These are phyloP conservation scores for Rhizoctonia solani DNA, from an alignment of 1,284 basidiomycete genomes.

Conservation along the genomic window DNA sequence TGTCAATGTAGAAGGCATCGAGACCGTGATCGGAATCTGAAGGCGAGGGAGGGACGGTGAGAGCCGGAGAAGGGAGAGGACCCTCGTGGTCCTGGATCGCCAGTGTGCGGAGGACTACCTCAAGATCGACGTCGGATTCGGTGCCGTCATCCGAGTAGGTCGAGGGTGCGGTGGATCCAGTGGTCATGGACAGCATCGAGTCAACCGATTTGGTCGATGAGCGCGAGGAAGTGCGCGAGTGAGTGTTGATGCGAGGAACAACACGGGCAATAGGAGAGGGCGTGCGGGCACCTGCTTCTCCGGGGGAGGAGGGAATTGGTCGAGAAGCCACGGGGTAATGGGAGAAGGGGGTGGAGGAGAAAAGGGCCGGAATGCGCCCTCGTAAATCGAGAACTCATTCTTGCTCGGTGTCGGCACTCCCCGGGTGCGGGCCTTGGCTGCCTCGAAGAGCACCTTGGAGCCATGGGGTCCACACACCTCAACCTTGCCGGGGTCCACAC, in stretches of 20 bases:
- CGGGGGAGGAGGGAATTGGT: constrained; percentile 30
- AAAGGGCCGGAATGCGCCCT: constrained; percentile 22
- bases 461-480: constrained; percentile 28
- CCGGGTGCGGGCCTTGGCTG: constrained; percentile 13
- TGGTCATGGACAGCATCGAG: constrained; percentile 34
- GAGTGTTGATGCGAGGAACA: constrained; percentile 22
- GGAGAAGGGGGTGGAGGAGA: constrained; percentile 31
- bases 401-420: constrained; percentile 26
- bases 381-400: constrained; percentile 28
- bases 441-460: constrained; percentile 16
- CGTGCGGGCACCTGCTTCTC: constrained; percentile 12
- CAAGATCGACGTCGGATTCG: constrained; percentile 32
- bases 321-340: constrained; percentile 27
- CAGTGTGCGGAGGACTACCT: constrained; percentile 32
- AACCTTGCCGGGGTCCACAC: constrained; percentile 34
- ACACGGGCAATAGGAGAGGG: constrained; percentile 31
- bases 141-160: constrained; percentile 34
- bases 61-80: constrained; percentile 32
- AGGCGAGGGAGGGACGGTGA: constrained; percentile 32
- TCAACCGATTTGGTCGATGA: constrained; percentile 33
- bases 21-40: constrained; percentile 34
- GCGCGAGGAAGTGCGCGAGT: constrained; percentile 30
- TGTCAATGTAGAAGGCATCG: constrained; percentile 36
- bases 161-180: constrained; percentile 34
- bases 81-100: constrained; percentile 31